Evolutionary conservation across 1,284 basidiomycete genomes (phyloP).

Genomic region (Tylopilus orsonianus): DNA sequence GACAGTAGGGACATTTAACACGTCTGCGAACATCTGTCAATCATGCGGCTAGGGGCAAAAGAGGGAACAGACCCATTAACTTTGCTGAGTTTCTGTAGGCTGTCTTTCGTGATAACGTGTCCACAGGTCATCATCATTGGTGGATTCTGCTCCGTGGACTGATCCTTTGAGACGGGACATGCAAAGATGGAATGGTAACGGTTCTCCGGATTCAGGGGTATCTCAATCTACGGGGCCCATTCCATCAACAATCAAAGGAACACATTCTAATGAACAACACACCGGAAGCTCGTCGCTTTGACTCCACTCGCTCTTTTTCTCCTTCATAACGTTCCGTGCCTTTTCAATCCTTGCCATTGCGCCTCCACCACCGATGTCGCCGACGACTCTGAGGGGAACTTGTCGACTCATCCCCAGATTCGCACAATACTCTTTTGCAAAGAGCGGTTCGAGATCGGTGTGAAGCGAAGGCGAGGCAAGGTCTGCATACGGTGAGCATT

Average conservation of each 20-base stretch:
- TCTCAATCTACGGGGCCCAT: slow-evolving; percentile 75
- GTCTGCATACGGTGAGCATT: slow-evolving; percentile 73
- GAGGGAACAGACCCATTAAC: slow-evolving; percentile 69
- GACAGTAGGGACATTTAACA: slow-evolving; percentile 90
- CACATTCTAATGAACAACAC: not conserved
- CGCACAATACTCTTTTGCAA: slow-evolving; percentile 88
- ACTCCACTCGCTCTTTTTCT: slow-evolving; percentile 89
- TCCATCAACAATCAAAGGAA: slow-evolving; percentile 5
- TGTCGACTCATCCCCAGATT: slow-evolving; percentile 85
- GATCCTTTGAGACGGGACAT: slow-evolving; percentile 97
- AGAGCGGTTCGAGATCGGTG: slow-evolving; percentile 75
- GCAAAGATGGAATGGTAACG: slow-evolving; percentile 97
- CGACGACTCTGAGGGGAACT: slow-evolving; percentile 82
- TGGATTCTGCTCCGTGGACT: slow-evolving; percentile 89
- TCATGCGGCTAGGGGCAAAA: not conserved
- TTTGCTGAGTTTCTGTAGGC: slow-evolving; percentile 83
- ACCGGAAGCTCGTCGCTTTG: slow-evolving; percentile 90
- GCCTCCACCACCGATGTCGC: slow-evolving; percentile 88
- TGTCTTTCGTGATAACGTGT: slow-evolving; percentile 91
- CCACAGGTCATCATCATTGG: slow-evolving; percentile 98
- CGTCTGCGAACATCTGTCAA: slow-evolving; percentile 45
- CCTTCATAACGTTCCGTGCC: slow-evolving; percentile 88
- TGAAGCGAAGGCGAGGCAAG: slow-evolving; percentile 69
- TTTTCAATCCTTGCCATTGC: slow-evolving; percentile 90
- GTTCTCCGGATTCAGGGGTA: slow-evolving; percentile 82